Evolutionary conservation across 2,329 filamentous ascomycete species (phyloP), one percentile per base, ranked within the genome.

Genomic region (Aspergillus sp.): DNA sequence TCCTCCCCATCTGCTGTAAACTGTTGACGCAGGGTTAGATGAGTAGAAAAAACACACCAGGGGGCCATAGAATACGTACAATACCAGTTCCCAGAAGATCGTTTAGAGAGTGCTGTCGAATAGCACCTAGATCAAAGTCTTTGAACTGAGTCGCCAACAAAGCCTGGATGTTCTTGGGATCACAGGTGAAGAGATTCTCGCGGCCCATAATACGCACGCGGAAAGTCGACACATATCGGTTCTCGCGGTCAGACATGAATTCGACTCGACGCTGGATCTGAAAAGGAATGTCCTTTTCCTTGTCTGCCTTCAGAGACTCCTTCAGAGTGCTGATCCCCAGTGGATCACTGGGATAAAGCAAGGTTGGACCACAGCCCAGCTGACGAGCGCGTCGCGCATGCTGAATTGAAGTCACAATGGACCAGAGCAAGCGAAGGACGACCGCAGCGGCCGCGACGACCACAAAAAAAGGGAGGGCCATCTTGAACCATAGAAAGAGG

Each of bases 141-240:
- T 71, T 71, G 62, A 95, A 95, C 60, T 95, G 87, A 1, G 85
- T 87, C 0, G 89, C 86, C 9, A 95, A 72, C 19, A 95, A 74
- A 13, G 90, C 87, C 65, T 95, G 93, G 67, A 95, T 82, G 61
- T 94, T 95, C 44, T 61, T 61, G 4, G 67, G 66, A 11, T 70
- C 67, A 19, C 53, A 49, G 6, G 66, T 69, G 10, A 58, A 54
- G 33, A 60, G 36, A 8, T 47, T 42, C 7, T 61, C 49, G 11
- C 48, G 49, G 19, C 54, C 57, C 19, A 59, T 43, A 31, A 57
- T 57, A 30, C 52, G 50, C 11, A 60, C 27, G 6, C 48, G 34
- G 34, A 53, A 62, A 8, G 60, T 63, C 2, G 51, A 46, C 27
- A 63, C 56, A 32, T 48, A 44, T 29, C 61, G 57, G 30, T 49